Evolutionary conservation across 495 filamentous ascomycete genomes (phyloP).

Genomic region (Aspergillus olivimuriae): DNA sequence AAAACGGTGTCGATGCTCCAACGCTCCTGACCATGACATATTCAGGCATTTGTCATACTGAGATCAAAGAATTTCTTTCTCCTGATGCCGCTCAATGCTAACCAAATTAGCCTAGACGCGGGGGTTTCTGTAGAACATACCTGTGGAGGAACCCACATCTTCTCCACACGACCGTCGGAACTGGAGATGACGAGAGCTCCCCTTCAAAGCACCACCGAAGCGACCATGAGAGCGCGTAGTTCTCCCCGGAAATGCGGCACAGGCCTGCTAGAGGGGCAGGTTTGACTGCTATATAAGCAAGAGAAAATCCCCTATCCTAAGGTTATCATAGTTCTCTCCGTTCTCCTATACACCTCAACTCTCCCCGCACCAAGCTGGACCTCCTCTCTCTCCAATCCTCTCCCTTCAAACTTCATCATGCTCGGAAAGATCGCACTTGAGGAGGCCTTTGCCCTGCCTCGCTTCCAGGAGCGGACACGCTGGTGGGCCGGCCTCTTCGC

Average conservation of each 20-base stretch:
- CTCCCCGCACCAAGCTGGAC: not conserved
- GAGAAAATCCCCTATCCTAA: too few relatives aligned
- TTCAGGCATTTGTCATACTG: too few relatives aligned
- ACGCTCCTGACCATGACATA: too few relatives aligned
- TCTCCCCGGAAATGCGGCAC: conserved; percentile 1
- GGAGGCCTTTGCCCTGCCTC: conserved; percentile 45
- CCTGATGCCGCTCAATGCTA: not conserved
- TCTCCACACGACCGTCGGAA: conserved; percentile 1
- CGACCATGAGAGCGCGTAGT: too few relatives aligned
- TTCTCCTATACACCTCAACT: conserved; percentile 11
- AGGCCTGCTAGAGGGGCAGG: too few relatives aligned
- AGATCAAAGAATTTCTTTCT: not conserved
- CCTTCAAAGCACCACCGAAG: not conserved
- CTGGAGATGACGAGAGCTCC: not conserved
- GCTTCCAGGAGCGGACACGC: conserved; percentile 40
- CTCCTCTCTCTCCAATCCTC: not conserved
- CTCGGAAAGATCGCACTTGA: conserved; percentile 47
- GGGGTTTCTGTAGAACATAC: too few relatives aligned
- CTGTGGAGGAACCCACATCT: not conserved
- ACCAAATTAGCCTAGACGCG: not conserved
- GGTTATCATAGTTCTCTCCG: not conserved
- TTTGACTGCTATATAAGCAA: too few relatives aligned
- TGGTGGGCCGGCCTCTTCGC: conserved; percentile 43
- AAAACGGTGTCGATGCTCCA: too few relatives aligned
- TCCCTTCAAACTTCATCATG: conserved; percentile 24